These are phyloP conservation scores for Suillus alpinus DNA, from an alignment of 768 basidiomycete species.

Conservation along the genomic window DNA sequence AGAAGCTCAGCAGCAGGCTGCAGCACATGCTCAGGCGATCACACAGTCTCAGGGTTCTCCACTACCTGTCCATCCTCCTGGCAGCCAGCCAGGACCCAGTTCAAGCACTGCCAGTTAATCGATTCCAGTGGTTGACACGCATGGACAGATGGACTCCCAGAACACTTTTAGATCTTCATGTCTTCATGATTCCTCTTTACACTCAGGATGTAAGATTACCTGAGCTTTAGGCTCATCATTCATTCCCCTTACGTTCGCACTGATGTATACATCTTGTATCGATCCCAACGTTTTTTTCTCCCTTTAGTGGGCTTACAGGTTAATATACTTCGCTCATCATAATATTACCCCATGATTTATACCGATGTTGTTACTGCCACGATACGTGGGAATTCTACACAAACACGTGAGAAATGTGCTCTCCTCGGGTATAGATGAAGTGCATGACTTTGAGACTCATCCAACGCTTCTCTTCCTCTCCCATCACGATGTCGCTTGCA, in stretches of 20 bases:
- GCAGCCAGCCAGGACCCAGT: conserved; percentile 23
- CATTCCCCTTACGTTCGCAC: not conserved
- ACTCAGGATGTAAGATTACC: conserved; percentile 1
- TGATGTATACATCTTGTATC: conserved; percentile 1
- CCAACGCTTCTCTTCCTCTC: not conserved
- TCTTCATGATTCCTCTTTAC: not conserved
- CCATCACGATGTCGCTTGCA: conserved; percentile 65
- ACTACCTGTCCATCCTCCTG: conserved; percentile 8
- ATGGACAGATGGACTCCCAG: not conserved
- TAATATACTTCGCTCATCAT: not conserved
- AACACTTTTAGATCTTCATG: not conserved
- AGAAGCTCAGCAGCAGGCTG: conserved; percentile 36
- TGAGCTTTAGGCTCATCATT: conserved; percentile 1
- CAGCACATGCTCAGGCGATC: conserved; percentile 25
- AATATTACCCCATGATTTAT: not conserved
- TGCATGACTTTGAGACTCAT: not conserved
- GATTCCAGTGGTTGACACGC: not conserved
- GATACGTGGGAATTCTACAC: not conserved
- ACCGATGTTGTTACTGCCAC: not conserved
- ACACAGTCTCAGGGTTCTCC: conserved; percentile 15
- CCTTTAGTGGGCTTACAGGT: not conserved
- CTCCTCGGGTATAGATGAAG: not conserved
- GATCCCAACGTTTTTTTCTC: not conserved
- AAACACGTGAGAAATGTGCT: conserved; percentile 1
- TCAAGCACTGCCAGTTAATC: conserved; percentile 8